Base-by-base conservation (phyloP, 2,329 filamentous ascomycete genomes). In the Scedosporium boydii region DNA sequence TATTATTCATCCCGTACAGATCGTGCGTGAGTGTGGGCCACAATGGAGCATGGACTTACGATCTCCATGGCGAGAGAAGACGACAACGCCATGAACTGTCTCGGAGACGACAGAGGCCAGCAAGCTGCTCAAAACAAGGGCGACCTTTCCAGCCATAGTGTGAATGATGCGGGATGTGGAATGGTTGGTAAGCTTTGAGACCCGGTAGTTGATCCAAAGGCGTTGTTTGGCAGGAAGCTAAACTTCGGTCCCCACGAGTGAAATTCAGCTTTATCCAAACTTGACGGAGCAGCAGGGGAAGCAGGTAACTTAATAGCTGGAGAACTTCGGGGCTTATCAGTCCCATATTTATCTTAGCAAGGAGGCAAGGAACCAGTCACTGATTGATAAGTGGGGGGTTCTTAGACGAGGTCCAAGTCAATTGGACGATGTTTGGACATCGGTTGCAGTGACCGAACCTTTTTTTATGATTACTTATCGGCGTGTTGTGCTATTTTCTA, bases 51-150 rank as follows among this genome's bases (percentile, higher is more conserved):
- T 23, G 16, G n/a, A 67, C 70, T 44, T 65, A 74, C 72, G 68
- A 61, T 74, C 72, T 14, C 72, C 72, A 56, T 74, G 72, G 23
- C 72, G 72, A 46, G 65, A 69, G 62, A 73, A 74, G 27, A 74
- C 68, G 6, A 73, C 69, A 2, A 68, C 71, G 26, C 72, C 72
- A 41, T 71, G 72, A 12, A 73, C 66, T 0, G 71, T 72, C 66
- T 73, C 72, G 5, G 72, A 70, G n/a, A 58, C 63, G n/a, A 66
- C 69, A 44, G 61, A 59, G 62, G 62, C 63, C 38, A 55, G 51
- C 51, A 55, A 26, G 51, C 18, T 55, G 51, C 51, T 55, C 51
- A 55, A 16, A 23, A 55, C 21, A 23, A 55, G 51, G 51, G 51
- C n/a, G 9, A 55, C 6, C 21, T 55, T 55, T 14, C 34, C 34